These are phyloP conservation scores for Carnegiea gigantea DNA, from an alignment of 179 eudicot genomes.

Conservation along the genomic window DNA sequence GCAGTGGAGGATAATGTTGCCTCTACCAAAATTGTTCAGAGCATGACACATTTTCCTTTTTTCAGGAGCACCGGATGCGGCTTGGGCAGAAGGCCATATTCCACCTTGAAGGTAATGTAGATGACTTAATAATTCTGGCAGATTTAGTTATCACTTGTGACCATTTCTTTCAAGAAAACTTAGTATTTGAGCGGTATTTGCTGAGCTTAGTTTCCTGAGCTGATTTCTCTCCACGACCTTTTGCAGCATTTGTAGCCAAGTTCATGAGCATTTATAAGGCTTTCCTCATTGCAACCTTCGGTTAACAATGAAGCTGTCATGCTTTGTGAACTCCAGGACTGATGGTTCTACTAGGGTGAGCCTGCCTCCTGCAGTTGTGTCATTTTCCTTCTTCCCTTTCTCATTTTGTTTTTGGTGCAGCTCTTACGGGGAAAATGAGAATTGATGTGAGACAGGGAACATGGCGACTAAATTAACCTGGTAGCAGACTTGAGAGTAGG, in stretches of 20 bases:
- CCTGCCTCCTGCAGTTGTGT: background rate
- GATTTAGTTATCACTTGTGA: background rate
- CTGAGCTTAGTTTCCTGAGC: background rate
- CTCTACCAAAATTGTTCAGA: background rate
- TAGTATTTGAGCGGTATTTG: background rate
- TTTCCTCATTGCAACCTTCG: slow-evolving; percentile 82
- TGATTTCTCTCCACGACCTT: slow-evolving; percentile 9
- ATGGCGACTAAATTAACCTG: background rate
- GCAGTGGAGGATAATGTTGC: too few species aligned
- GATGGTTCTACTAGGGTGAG: background rate
- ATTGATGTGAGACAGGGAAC: background rate
- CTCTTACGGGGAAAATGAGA: background rate
- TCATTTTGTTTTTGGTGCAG: background rate
- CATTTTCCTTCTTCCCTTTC: background rate
- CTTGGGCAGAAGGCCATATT: slow-evolving; percentile 98
- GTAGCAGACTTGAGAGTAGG: background rate
- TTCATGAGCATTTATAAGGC: slow-evolving; percentile 95
- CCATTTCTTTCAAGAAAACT: background rate
- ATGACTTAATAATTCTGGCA: background rate
- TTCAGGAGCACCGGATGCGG: slow-evolving; percentile 92
- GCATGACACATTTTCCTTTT: slow-evolving; percentile 6
- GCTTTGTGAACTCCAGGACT: background rate
- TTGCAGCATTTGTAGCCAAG: slow-evolving; percentile 94
- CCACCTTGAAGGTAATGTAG: slow-evolving; percentile 81
- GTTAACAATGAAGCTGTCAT: slow-evolving; percentile 36